Evolutionary conservation across 495 filamentous ascomycete genomes (phyloP).

Genomic region (Jackrogersella multiformis): DNA sequence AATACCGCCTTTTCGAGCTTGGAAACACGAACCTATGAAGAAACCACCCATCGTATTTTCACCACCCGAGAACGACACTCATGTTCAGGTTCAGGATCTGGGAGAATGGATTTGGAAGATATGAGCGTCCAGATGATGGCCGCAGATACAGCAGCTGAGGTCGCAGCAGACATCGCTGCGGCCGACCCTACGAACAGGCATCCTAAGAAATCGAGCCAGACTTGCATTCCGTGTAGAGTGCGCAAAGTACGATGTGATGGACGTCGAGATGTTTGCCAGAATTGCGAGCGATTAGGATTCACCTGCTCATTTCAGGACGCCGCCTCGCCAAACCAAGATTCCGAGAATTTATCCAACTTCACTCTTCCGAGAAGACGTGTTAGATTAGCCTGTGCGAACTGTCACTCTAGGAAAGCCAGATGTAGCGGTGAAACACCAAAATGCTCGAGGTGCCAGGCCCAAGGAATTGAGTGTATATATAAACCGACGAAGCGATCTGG

Average conservation of each 20-base stretch:
- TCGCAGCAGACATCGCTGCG: slow-evolving; percentile 44
- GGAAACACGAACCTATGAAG: slow-evolving; percentile 21
- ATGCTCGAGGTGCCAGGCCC: slow-evolving; percentile 57
- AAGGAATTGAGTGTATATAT: slow-evolving; percentile 60
- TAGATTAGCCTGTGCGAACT: slow-evolving; percentile 58
- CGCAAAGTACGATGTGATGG: slow-evolving; percentile 63
- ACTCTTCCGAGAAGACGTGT: slow-evolving; percentile 58
- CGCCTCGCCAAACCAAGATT: slow-evolving; percentile 42
- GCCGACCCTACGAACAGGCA: slow-evolving; percentile 46
- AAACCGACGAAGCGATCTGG: slow-evolving; percentile 56
- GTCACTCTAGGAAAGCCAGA: slow-evolving; percentile 59
- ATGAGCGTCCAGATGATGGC: slow-evolving; percentile 49
- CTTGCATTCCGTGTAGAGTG: slow-evolving; percentile 58
- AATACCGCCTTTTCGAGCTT: slow-evolving; percentile 37
- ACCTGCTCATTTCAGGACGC: slow-evolving; percentile 59
- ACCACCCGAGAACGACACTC: slow-evolving; percentile 14
- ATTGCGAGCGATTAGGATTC: slow-evolving; percentile 61
- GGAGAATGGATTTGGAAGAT: slow-evolving; percentile 50
- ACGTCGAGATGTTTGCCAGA: slow-evolving; percentile 54
- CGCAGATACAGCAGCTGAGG: slow-evolving; percentile 48
- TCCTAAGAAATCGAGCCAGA: slow-evolving; percentile 51
- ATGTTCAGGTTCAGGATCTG: slow-evolving; percentile 35
- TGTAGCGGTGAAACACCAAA: slow-evolving; percentile 59
- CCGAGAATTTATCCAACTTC: slow-evolving; percentile 46
- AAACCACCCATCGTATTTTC: slow-evolving; percentile 8